A percentile compares a stretch with the other conserved stretches of the same genome.
phyloP scores from a whole-genome alignment of 768 basidiomycete species.

The Trametes villosa region DNA sequence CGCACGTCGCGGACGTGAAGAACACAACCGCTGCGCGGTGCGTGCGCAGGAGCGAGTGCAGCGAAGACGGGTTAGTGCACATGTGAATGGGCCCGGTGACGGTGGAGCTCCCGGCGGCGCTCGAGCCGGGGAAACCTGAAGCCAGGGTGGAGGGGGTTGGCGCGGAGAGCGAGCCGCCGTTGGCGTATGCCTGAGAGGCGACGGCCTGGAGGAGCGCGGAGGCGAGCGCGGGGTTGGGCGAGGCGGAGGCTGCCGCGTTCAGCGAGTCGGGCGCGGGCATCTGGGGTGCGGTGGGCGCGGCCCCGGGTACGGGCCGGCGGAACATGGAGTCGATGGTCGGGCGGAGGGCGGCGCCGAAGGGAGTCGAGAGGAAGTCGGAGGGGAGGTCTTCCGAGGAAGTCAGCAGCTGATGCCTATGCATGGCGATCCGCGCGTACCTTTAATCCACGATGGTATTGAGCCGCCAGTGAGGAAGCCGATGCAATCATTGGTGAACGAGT shows the following conservation, averaged over 20 bases:
- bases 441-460: conserved; percentile 81
- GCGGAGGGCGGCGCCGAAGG: conserved; percentile 82
- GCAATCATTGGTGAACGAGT: conserved; percentile 90
- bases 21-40: conserved; percentile 79
- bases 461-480: conserved; percentile 86
- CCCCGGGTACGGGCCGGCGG: conserved; percentile 55
- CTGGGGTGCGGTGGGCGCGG: conserved; percentile 37
- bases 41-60: conserved; percentile 62
- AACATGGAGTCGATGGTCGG: conserved; percentile 95
- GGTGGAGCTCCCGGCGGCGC: conserved; percentile 48
- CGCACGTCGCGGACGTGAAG: conserved; percentile 78
- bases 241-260: conserved; percentile 35
- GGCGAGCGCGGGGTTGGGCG: conserved; percentile 54
- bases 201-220: conserved; percentile 60
- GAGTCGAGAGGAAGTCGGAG: conserved; percentile 85
- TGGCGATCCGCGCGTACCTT: conserved; percentile 52
- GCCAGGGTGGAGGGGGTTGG: conserved; percentile 28
- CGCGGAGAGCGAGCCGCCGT: conserved; percentile 16
- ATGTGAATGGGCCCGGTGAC: conserved; percentile 68
- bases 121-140: no score
- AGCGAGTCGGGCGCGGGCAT: conserved; percentile 39
- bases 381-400: conserved; percentile 61
- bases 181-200: conserved; percentile 50
- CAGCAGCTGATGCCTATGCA: neutral
- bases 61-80: conserved; percentile 75